phyloP scores from a whole-genome alignment of 1,284 basidiomycete genomes.

The Moesziomyces globuligerus region DNA sequence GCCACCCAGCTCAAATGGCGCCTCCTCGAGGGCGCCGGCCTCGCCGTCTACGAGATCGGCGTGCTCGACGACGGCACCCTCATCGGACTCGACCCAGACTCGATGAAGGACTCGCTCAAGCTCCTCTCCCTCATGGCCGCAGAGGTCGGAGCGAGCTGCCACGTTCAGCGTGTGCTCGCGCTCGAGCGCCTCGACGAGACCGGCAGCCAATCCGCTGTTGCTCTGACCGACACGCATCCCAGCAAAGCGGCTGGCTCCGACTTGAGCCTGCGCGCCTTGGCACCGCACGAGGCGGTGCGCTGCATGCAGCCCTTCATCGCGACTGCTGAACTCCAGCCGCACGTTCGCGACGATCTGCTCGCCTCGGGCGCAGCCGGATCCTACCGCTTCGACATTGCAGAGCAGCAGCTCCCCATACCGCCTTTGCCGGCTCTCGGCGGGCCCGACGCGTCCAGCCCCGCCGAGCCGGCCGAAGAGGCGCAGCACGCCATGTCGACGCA shows the following conservation, averaged over 20 bases:
- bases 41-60: conserved; percentile 65
- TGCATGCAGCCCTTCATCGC: conserved; percentile 22
- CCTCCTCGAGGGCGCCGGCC: conserved; percentile 63
- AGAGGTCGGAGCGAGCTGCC: conserved; percentile 49
- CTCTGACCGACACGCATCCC: too few species aligned
- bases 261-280: conserved; percentile 28
- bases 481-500: conserved; percentile 23
- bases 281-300: conserved; percentile 6
- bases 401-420: conserved; percentile 26
- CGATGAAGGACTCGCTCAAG: conserved; percentile 60
- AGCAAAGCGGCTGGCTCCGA: conserved; percentile 14
- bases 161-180: conserved; percentile 33
- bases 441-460: not conserved
- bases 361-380: conserved; percentile 14
- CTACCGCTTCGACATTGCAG: conserved; percentile 36
- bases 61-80: conserved; percentile 65
- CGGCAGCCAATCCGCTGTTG: too few species aligned
- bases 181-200: conserved; percentile 9
- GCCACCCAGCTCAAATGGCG: conserved; percentile 67
- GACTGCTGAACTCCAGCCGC: conserved; percentile 5
- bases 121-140: conserved; percentile 57
- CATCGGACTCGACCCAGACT: conserved; percentile 53
- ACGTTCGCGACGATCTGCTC: conserved; percentile 4
- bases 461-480: conserved; percentile 6
- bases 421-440: conserved; percentile 7